Evolutionary conservation across 805 yeast genomes (phyloP), one percentile per base, ranked within the genome.

Genomic region (Candida sphagnicola): DNA sequence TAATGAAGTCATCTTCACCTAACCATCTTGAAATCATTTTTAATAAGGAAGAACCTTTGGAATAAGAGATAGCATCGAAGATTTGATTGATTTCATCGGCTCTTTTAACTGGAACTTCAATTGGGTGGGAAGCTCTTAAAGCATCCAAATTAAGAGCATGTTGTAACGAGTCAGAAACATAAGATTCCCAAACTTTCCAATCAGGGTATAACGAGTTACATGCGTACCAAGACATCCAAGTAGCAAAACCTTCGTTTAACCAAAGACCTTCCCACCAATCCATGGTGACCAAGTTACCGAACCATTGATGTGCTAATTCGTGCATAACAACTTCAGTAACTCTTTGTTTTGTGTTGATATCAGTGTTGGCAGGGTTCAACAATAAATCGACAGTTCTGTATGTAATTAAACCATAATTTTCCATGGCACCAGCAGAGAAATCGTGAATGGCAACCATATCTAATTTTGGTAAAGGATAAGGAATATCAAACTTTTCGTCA

Each of bases 271-370:
- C 87, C 95, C 95, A 85, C 82, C 87, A 85, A 55, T 85, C 90
- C 95, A 85, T 85, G 39, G 95, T 85, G 43, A 85, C 95, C 62
- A 85, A 72, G 62, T 85, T 82, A 57, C 95, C 95, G 53, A 85
- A 85, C 95, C 95, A 85, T 68, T 85, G 95, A 62, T 85, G 95
- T 35, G 95, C 93, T 66, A 85, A 74, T 65, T 85, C 95, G 66
- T 85, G 95, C 67, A 82, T 86, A 32, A 85, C 89, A 35, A 85
- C 93, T 56, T 85, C 91, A 26, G 89, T 84, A 28, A 85, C 93
- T 59, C 90, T 74, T 58, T 79, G 80, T 57, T 79, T 77, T 48
- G 83, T 75, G 42, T 67, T 69, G 45, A 78, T 67, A 44, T 80
- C 78, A 35, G 93, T 78, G 51, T 75, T 75, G 50, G 77, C 75